Evolutionary conservation across 2,329 filamentous ascomycete species (phyloP).

Genomic region (Alternaria novae-zelandiae): DNA sequence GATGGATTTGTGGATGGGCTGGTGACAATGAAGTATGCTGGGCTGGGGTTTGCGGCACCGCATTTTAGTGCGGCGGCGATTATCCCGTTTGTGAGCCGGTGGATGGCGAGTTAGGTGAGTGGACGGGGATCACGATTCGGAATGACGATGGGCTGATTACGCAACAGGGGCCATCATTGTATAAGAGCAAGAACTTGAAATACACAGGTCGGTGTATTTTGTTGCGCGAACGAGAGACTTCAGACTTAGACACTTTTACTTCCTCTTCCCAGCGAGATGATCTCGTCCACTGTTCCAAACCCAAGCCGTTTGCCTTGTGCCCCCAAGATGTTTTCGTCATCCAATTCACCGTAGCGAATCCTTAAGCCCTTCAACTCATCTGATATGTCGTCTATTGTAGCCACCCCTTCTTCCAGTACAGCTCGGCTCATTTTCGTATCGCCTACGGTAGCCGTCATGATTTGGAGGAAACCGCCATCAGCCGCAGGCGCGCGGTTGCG

Average conservation of each 20-base stretch:
- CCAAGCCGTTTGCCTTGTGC: not conserved
- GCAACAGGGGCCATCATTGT: not conserved
- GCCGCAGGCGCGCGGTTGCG: not conserved
- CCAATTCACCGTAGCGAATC: not conserved
- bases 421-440: not conserved
- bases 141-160: not conserved
- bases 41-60: constrained; percentile 6
- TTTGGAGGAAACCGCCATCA: not conserved
- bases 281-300: not conserved
- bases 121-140: not conserved
- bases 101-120: constrained; percentile 12
- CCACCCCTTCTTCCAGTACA: not conserved
- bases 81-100: constrained; percentile 16
- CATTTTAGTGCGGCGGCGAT: constrained; percentile 20
- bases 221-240: not conserved
- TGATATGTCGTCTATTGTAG: not conserved
- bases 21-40: constrained; percentile 17
- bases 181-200: not conserved
- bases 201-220: rapidly evolving
- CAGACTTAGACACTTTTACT: too few species aligned
- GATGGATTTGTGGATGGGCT: constrained; percentile 20
- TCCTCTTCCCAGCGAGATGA: not conserved
- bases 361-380: not conserved
- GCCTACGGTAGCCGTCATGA: not conserved
- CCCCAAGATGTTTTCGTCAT: rapidly evolving